Percentiles rank a stretch among this genome's conserved stretches.
phyloP scores from a whole-genome alignment of 345 rosid species.

The Erysimum cheiranthoides region DNA sequence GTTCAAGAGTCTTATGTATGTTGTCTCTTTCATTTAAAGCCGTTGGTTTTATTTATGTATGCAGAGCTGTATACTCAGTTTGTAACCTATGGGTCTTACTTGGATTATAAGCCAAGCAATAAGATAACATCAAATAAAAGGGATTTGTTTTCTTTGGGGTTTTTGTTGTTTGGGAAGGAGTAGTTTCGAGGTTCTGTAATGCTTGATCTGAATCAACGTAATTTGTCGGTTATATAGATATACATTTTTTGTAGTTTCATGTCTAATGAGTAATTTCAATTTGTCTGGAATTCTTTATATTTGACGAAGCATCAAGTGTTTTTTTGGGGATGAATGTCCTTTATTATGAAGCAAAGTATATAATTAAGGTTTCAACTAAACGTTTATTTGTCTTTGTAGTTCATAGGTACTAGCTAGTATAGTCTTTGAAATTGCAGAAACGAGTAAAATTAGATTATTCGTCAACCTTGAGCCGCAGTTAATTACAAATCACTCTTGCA shows the following conservation, averaged over 20 bases:
- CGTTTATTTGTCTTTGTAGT: background rate
- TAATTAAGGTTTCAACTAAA: background rate
- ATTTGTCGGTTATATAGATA: background rate
- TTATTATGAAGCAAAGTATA: background rate
- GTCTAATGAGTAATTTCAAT: background rate
- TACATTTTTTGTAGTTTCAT: background rate
- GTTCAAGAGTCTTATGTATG: slow-evolving; percentile 33
- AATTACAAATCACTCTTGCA: too few relatives aligned
- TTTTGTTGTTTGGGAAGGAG: background rate
- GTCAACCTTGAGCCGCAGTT: background rate
- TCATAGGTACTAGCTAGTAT: background rate
- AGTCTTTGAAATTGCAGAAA: background rate
- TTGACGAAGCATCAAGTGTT: background rate
- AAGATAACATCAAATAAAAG: slow-evolving; percentile 31
- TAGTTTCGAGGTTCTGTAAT: slow-evolving; percentile 4
- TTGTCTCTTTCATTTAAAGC: slow-evolving; percentile 25
- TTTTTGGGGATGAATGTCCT: background rate
- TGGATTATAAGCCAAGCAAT: slow-evolving; percentile 23
- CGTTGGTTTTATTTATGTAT: slow-evolving; percentile 18
- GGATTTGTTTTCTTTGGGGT: slow-evolving; percentile 10
- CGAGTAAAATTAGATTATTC: background rate
- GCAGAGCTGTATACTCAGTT: slow-evolving; percentile 22
- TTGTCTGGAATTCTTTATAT: background rate
- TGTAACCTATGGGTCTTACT: slow-evolving; percentile 33
- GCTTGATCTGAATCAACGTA: background rate